Evolutionary conservation across 768 basidiomycete species (phyloP).

Genomic region (Cystofilobasidium macerans): DNA sequence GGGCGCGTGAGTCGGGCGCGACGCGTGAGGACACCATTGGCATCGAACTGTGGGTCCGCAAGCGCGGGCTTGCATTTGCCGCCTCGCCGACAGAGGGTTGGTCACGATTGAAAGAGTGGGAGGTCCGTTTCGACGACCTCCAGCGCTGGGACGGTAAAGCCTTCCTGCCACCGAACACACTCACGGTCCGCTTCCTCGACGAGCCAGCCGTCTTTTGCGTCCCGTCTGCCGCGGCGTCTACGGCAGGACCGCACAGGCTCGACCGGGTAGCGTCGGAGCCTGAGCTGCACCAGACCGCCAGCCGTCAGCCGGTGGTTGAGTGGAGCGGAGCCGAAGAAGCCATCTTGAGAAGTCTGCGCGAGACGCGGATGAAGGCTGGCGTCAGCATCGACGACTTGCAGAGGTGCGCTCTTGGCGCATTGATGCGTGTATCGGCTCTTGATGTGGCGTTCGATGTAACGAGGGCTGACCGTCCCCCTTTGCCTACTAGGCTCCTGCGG

Average conservation of each 20-base stretch:
- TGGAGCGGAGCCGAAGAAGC: conserved; percentile 26
- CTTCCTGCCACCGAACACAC: conserved; percentile 58
- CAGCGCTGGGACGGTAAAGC: conserved; percentile 45
- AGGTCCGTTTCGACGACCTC: conserved; percentile 51
- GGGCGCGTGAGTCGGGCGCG: conserved; percentile 47
- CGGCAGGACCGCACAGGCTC: conserved; percentile 32
- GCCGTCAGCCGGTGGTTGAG: conserved; percentile 19
- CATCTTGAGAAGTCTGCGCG: conserved; percentile 35
- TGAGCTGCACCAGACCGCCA: conserved; percentile 14
- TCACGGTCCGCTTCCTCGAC: conserved; percentile 43
- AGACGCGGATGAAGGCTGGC: conserved; percentile 38
- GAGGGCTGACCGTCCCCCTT: too few relatives aligned
- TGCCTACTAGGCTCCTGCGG: neutral
- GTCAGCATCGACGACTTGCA: conserved; percentile 46
- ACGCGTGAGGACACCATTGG: conserved; percentile 48
- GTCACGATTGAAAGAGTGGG: conserved; percentile 59
- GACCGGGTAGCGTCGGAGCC: conserved; percentile 8
- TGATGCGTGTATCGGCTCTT: too few relatives aligned
- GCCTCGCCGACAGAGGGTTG: conserved; percentile 48
- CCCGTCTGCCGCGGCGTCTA: conserved; percentile 35
- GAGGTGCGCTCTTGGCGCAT: conserved; percentile 53
- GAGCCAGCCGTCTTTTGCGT: conserved; percentile 38
- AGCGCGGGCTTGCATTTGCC: conserved; percentile 10
- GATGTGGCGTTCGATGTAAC: too few relatives aligned
- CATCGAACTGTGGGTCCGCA: conserved; percentile 37